Evolutionary conservation across 208 protist genomes (phyloP), one percentile per base, ranked within the genome.

Genomic region (Acanthamoeba healyi): DNA sequence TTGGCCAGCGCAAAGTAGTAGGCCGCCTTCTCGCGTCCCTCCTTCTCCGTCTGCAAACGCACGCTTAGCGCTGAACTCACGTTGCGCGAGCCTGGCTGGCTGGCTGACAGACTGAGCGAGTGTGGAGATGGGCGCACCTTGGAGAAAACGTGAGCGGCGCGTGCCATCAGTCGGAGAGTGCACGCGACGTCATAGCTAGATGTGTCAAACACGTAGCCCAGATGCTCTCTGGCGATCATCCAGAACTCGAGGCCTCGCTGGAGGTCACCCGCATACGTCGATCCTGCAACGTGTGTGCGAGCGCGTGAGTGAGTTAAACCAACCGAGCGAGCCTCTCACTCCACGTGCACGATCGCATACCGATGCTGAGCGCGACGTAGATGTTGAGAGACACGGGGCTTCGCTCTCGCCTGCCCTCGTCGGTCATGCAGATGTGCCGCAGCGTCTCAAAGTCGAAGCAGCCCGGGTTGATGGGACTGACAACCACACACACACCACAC

Each of bases 401-500:
- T 19, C 65, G 65, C 34, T 74, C 65, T 10, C 14, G n/a, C 4
- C 65, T 0, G 5, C 65, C 65, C 1, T 74, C 65, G 29, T 74
- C 65, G 1, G 29, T 42, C 65, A 74, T 34, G 15, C 65, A 74
- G 22, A 74, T 74, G 34, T 74, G 65, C 7, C 65, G n/a, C 34
- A 74, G 32, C 34, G 65, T 74, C 65, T 74, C 65, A 74, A 74
- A 74, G 22, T 74, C 34, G 65, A 74, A 74, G 65, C 65, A 74
- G n/a, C 65, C 65, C 65, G 65, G 65, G 34, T 74, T 74, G 65
- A 74, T 74, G 0, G 65, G 65, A 74, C 65, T 74, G 12, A 67
- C n/a, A n/a, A n/a, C n/a, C n/a, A n/a, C n/a, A 67, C 24, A 67
- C 9, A 29, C n/a, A 67, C 58, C 15, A 67, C 6, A 67, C 9